Base-by-base conservation (phyloP, 1,284 basidiomycete species). In the Rhodotorula sp. region DNA sequence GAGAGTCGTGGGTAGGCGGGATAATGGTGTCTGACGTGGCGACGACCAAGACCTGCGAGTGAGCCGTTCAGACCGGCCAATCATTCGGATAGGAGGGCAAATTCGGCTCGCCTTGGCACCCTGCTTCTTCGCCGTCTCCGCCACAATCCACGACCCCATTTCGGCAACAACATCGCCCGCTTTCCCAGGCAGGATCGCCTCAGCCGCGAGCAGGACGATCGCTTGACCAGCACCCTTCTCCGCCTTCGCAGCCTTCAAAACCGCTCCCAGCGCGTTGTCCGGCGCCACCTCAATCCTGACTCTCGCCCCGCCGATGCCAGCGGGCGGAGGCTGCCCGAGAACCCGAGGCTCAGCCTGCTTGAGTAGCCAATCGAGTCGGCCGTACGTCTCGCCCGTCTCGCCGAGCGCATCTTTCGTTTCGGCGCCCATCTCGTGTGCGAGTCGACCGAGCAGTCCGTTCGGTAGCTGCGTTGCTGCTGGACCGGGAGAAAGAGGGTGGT, bases 281-380 rank as follows among this genome's bases (percentile, higher is more conserved):
- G 61, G 17, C 53, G 61, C 61, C 15, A 49, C 61, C 22, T 54
- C 44, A n/a, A 62, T 22, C 44, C n/a, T 47, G 15, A 62, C 61
- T 24, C 10, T 34, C n/a, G 61, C 30, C 2, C 53, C 53, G 11
- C 61, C 61, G 30, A 55, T 22, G 2, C 61, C 61, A 4, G 48
- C 1, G 1, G 52, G 44, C 13, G 61, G 61, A 15, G 61, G 61
- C 13, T 22, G 4, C 3, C 52, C 61, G n/a, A 48, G 52, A 4
- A 56, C 44, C 4, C 30, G 46, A 9, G 7, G n/a, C 27, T 56
- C 61, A 17, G 61, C 53, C 9, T 47, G 46, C 46, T 47, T 17
- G 29, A 62, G 44, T n/a, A 62, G n/a, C 20, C 53, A 24, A n/a
- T 48, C 30, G 4, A 62, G 46, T 24, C 44, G 15, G 2, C 27